A percentile compares a stretch with the other conserved stretches of the same genome.
Conservation (phyloP, 768 basidiomycete genomes). For the Termitomyces sp. region DNA sequence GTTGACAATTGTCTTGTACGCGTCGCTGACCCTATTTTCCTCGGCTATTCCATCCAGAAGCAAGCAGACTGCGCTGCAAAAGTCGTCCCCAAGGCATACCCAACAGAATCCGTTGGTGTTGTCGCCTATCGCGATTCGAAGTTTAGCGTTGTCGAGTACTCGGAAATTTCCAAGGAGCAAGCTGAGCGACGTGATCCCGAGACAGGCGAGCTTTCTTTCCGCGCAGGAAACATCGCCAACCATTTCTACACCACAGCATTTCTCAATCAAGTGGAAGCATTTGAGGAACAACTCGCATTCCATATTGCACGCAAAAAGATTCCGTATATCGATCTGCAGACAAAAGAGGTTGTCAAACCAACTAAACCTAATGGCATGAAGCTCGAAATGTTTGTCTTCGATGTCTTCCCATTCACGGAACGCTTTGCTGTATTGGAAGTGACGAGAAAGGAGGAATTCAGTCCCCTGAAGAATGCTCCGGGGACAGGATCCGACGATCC, state of each 20-base stretch:
- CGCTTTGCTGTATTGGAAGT: constrained; percentile 88
- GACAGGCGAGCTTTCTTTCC: constrained; percentile 79
- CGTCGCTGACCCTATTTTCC: constrained; percentile 95
- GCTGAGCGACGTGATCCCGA: constrained; percentile 69
- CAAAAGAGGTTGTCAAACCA: constrained; percentile 75
- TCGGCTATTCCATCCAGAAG: constrained; percentile 90
- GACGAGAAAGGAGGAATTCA: constrained; percentile 86
- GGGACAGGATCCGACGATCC: constrained; percentile 89
- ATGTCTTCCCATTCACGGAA: constrained; percentile 92
- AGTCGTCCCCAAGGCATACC: constrained; percentile 86
- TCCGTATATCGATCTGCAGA: constrained; percentile 67
- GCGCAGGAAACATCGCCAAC: constrained; percentile 96
- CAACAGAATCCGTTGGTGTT: constrained; percentile 93
- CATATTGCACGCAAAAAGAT: constrained; percentile 99
- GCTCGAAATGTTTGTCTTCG: constrained; percentile 97
- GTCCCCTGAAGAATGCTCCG: constrained; percentile 95
- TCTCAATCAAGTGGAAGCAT: constrained; percentile 71
- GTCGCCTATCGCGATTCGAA: constrained; percentile 81
- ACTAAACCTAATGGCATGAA: constrained; percentile 97
- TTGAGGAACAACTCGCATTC: constrained; percentile 89
- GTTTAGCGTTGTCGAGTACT: constrained; percentile 95
- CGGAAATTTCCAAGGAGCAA: constrained; percentile 88
- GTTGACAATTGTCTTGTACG: constrained; percentile 99
- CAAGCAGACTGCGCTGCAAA: constrained; percentile 92
- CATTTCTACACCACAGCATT: constrained; percentile 94